Percentiles rank a stretch among this genome's conserved stretches.
These are phyloP conservation scores for Suillus subluteus DNA, from an alignment of 768 basidiomycete species.

Conservation along the genomic window DNA sequence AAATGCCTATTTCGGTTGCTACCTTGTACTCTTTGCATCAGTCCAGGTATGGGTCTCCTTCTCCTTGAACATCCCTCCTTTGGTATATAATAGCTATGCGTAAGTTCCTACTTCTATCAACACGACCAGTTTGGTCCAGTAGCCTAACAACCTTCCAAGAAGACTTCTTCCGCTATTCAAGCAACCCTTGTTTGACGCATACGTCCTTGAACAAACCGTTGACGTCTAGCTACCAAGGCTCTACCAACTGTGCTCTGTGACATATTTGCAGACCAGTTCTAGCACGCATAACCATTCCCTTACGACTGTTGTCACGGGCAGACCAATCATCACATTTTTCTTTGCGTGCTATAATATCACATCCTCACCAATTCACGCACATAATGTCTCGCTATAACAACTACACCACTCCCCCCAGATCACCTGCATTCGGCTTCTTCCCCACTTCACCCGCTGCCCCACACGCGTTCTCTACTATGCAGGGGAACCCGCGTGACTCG, in stretches of 20 bases:
- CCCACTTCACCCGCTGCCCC: slow-evolving; percentile 56
- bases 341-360: slow-evolving; percentile 10
- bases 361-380: slow-evolving; percentile 12
- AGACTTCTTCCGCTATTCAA: slow-evolving; percentile 10
- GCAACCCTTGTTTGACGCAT: slow-evolving; percentile 17
- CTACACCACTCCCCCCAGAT: slow-evolving; percentile 48
- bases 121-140: slow-evolving; percentile 20
- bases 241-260: slow-evolving; percentile 11
- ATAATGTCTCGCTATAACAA: slow-evolving; percentile 49
- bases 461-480: slow-evolving; percentile 58
- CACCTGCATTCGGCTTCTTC: slow-evolving; percentile 64
- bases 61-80: slow-evolving; percentile 15
- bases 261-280: slow-evolving; percentile 7
- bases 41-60: slow-evolving; percentile 3
- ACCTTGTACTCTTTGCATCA: slow-evolving; percentile 29
- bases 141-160: slow-evolving; percentile 13
- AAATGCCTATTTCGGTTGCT: slow-evolving; percentile 22
- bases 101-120: slow-evolving; percentile 12
- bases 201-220: slow-evolving; percentile 6
- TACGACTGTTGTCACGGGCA: slow-evolving; percentile 7
- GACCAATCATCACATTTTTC: slow-evolving; percentile 11
- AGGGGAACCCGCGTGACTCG: slow-evolving; percentile 63
- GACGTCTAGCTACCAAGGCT: background rate
- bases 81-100: slow-evolving; percentile 32
- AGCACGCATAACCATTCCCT: slow-evolving; percentile 6